Evolutionary conservation across 805 yeast species (phyloP).

Genomic region (Lipomyces yamanashiensis): DNA sequence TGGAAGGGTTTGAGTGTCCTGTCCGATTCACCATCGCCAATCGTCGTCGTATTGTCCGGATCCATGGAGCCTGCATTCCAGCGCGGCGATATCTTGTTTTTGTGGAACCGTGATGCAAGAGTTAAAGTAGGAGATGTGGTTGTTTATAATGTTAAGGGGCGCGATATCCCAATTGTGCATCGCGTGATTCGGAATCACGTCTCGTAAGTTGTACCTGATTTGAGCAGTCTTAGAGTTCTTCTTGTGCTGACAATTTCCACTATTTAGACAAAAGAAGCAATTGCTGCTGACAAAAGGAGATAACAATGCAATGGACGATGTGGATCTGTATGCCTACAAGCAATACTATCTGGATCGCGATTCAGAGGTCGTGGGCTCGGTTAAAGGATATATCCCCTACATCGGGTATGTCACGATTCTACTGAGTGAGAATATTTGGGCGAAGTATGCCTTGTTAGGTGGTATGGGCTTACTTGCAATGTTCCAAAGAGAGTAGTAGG

Average conservation of each 20-base stretch:
- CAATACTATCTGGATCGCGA: slow-evolving; percentile 78
- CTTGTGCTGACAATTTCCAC: not conserved
- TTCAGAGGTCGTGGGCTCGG: slow-evolving; percentile 84
- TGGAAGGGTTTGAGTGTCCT: slow-evolving; percentile 83
- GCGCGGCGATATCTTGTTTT: slow-evolving; percentile 89
- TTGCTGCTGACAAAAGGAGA: slow-evolving; percentile 89
- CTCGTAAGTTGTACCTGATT: slow-evolving; percentile 41
- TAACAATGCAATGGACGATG: slow-evolving; percentile 89
- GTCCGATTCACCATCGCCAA: slow-evolving; percentile 86
- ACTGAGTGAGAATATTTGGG: slow-evolving; percentile 84
- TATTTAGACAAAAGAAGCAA: slow-evolving; percentile 32
- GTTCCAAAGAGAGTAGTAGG: slow-evolving; percentile 46
- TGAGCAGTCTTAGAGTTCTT: not conserved
- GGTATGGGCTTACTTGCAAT: slow-evolving; percentile 69
- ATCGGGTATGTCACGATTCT: slow-evolving; percentile 91
- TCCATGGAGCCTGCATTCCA: slow-evolving; percentile 99
- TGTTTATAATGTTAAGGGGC: slow-evolving; percentile 79
- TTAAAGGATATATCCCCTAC: slow-evolving; percentile 82
- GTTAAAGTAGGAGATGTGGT: slow-evolving; percentile 89
- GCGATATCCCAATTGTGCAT: slow-evolving; percentile 91
- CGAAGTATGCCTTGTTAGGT: slow-evolving; percentile 78
- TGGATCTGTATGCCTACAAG: slow-evolving; percentile 77
- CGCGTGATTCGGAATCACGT: slow-evolving; percentile 87
- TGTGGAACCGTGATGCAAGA: slow-evolving; percentile 79
- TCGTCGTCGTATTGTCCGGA: slow-evolving; percentile 95